These are phyloP conservation scores for Myxozyma nipponensis DNA, from an alignment of 805 yeast genomes.

Conservation along the genomic window DNA sequence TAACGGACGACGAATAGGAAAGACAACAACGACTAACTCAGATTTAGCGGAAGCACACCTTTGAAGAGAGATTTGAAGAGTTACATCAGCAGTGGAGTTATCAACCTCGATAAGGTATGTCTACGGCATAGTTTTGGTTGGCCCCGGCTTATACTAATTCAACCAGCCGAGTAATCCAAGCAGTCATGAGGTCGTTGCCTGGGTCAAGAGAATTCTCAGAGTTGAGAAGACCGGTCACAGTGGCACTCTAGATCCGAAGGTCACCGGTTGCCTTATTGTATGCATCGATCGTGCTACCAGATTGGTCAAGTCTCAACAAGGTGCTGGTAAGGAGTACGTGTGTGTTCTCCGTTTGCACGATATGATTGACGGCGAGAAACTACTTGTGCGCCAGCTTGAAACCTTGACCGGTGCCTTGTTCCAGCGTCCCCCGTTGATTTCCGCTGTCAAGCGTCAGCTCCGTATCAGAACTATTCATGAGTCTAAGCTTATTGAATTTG, in stretches of 20 bases:
- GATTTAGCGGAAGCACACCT: slow-evolving; percentile 76
- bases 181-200: slow-evolving; percentile 98
- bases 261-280: slow-evolving; percentile 97
- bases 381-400: slow-evolving; percentile 80
- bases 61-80: slow-evolving; percentile 87
- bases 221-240: slow-evolving; percentile 98
- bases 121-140: too few relatives aligned
- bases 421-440: slow-evolving; percentile 98
- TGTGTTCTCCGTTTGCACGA: slow-evolving; percentile 96
- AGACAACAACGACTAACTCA: not conserved
- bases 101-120: slow-evolving; percentile 75
- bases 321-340: slow-evolving; percentile 99
- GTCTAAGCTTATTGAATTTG: slow-evolving; percentile 91
- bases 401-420: slow-evolving; percentile 96
- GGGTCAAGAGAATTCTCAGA: slow-evolving; percentile 95
- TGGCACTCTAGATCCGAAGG: slow-evolving; percentile 98
- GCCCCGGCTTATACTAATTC: too few relatives aligned
- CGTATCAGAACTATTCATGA: slow-evolving; percentile 98
- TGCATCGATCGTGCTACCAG: slow-evolving; percentile 98
- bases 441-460: slow-evolving; percentile 98
- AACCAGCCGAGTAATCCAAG: slow-evolving; percentile 86
- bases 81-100: slow-evolving; percentile 90
- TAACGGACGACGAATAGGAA: not conserved
- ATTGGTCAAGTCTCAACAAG: slow-evolving; percentile 97
- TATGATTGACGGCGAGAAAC: slow-evolving; percentile 84